Conservation (phyloP, 805 yeast genomes). For the Sugiyamaella marilandica region DNA sequence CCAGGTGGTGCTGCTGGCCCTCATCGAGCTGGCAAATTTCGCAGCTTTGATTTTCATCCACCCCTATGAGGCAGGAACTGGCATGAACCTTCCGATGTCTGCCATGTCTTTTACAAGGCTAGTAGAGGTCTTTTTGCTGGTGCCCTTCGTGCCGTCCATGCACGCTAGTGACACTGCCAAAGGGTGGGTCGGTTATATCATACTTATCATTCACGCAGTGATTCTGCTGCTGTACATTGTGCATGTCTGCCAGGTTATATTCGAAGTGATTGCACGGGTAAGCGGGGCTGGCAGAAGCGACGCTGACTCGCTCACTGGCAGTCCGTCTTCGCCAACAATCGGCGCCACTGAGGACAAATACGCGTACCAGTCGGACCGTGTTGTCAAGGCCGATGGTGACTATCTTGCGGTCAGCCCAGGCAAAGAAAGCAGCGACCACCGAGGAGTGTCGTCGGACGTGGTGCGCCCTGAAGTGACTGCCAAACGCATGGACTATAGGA, state of each 20-base stretch:
- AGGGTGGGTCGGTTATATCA: slow-evolving; percentile 33
- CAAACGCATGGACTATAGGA: slow-evolving; percentile 2
- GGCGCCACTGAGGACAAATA: not conserved
- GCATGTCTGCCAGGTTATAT: slow-evolving; percentile 25
- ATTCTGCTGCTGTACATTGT: slow-evolving; percentile 27
- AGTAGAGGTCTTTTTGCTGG: slow-evolving; percentile 21
- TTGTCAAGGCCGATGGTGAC: not conserved
- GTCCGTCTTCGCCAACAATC: not conserved
- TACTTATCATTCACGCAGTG: slow-evolving; percentile 30
- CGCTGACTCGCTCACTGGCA: not conserved
- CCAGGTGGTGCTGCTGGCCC: slow-evolving; percentile 30
- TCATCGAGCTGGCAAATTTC: slow-evolving; percentile 25
- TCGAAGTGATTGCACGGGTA: slow-evolving; percentile 24
- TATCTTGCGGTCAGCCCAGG: not conserved
- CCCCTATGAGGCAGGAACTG: slow-evolving; percentile 27
- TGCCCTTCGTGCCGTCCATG: slow-evolving; percentile 27
- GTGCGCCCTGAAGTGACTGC: not conserved
- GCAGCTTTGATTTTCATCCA: slow-evolving; percentile 19
- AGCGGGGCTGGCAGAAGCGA: slow-evolving; percentile 16
- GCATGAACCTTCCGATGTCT: slow-evolving; percentile 24
- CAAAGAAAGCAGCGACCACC: slow-evolving; percentile 2
- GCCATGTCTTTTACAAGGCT: slow-evolving; percentile 22
- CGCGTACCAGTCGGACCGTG: not conserved
- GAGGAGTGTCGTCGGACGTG: slow-evolving; percentile 1
- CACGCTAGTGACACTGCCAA: slow-evolving; percentile 17